Conservation (phyloP, 2,329 filamentous ascomycete species). For the Fusarium torreyae region DNA sequence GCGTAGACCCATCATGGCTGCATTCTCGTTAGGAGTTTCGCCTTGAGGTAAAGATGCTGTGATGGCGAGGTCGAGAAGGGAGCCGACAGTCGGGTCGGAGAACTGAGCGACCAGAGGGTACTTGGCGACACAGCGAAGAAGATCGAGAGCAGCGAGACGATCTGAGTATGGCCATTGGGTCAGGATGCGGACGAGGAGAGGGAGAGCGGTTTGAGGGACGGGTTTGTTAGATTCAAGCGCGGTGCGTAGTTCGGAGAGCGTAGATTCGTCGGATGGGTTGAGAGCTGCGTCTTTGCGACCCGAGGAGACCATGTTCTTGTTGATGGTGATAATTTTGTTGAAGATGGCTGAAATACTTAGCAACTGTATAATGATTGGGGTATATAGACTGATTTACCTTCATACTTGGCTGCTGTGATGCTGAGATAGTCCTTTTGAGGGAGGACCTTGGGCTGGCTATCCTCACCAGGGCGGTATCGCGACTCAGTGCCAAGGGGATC, state of each 20-base stretch:
- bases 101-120: constrained; percentile 76
- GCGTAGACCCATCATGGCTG: constrained; percentile 88
- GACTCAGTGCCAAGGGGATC: constrained; percentile 86
- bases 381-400: constrained; percentile 57
- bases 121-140: constrained; percentile 86
- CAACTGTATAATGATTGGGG: neutral
- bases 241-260: constrained; percentile 72
- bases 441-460: constrained; percentile 70
- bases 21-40: constrained; percentile 78
- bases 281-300: constrained; percentile 82
- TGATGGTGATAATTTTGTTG: constrained; percentile 83
- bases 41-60: constrained; percentile 60
- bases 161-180: constrained; percentile 86
- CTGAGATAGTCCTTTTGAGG: constrained; percentile 86
- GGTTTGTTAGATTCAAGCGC: constrained; percentile 73
- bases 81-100: constrained; percentile 65
- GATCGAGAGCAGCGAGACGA: constrained; percentile 86
- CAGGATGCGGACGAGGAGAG: constrained; percentile 78
- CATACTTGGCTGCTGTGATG: constrained; percentile 81
- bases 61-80: constrained; percentile 71
- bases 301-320: constrained; percentile 78
- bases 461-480: constrained; percentile 79
- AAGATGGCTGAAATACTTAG: constrained; percentile 68
- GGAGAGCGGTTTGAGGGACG: constrained; percentile 67
- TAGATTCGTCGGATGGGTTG: constrained; percentile 78